Base-by-base conservation (phyloP, 2,329 filamentous ascomycete species). In the Alternaria arborescens region DNA sequence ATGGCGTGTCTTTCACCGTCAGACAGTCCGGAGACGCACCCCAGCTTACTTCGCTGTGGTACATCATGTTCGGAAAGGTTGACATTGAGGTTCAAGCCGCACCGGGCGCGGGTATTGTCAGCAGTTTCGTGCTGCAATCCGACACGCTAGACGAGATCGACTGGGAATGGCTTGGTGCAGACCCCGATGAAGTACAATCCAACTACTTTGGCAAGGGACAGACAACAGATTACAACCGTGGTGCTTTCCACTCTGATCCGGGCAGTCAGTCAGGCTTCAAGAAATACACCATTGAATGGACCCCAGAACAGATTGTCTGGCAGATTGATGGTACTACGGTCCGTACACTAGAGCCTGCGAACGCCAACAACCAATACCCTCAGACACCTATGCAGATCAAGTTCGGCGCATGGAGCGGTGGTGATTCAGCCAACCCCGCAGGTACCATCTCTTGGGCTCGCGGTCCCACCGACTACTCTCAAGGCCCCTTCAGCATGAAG, bases 31-130 rank as follows among this genome's bases (percentile, higher is more conserved):
- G 94, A 58, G 92, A 99, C 75, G 87, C 93, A 3, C 95, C 95
- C 0, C 91, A 94, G 77, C 87, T 99, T 62, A 86, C 86, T 66
- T 97, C 93, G 62, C 88, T 95, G 72, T 98, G 97, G 87, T 98
- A 97, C 84, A 97, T 99, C 82, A 98, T 99, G 95, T 99, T 97
- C 78, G 95, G 95, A 68, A 91, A 90, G 65, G 91, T 97, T 74
- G 91, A 97, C 67, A 87, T 94, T 68, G 89, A 88, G 32, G 86
- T 97, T 83, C 94, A 94, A 80, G 89, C 92, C 26, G 93, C 95
- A 10, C 90, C 93, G 0, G 95, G 95, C 8, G 89, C 87, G 10
- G 95, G 95, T 61, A 97, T 99, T 71, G 94, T 99, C 67, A 97
- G 92, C 78, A 95, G 93, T 46, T 86, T 95, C 12, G 93, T 99